These are phyloP conservation scores for Rhododendron simsii DNA, from an alignment of 148 eudicot species.

Conservation along the genomic window DNA sequence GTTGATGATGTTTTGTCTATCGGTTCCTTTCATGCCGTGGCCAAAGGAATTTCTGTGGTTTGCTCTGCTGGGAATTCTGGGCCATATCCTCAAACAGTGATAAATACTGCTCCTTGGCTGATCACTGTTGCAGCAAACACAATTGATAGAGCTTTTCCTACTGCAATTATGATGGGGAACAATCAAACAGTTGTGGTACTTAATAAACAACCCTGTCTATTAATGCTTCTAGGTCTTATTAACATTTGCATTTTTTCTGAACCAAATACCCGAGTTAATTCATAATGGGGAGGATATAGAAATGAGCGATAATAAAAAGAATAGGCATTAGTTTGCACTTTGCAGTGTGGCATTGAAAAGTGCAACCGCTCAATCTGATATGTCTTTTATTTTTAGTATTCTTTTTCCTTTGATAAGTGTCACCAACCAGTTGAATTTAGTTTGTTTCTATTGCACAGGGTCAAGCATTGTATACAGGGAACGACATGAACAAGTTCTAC, in stretches of 20 bases:
- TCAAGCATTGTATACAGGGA: slow-evolving; percentile 24
- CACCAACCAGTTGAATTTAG: not conserved
- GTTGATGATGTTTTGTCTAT: slow-evolving; percentile 31
- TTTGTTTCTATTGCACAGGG: slow-evolving; percentile 16
- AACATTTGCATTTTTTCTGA: not conserved
- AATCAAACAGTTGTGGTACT: slow-evolving; percentile 36
- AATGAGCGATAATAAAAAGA: not conserved
- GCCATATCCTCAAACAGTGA: slow-evolving; percentile 31
- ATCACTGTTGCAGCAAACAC: slow-evolving; percentile 58
- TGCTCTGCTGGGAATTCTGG: slow-evolving; percentile 52
- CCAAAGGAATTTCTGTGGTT: slow-evolving; percentile 38
- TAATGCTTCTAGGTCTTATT: not conserved
- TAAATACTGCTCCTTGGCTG: slow-evolving; percentile 50
- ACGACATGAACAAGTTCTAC: slow-evolving; percentile 16
- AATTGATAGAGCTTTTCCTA: slow-evolving; percentile 41
- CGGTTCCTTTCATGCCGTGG: slow-evolving; percentile 46
- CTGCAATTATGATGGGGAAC: slow-evolving; percentile 31
- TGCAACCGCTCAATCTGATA: not conserved
- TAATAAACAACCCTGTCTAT: not conserved
- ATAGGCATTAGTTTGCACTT: not conserved
- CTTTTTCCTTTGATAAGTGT: not conserved
- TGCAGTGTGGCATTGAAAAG: not conserved
- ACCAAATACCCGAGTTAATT: not conserved
- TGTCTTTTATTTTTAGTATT: not conserved
- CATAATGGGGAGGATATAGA: not conserved